Base-by-base conservation (phyloP, 2,329 filamentous ascomycete species). In the Pseudocercospora vitis region DNA sequence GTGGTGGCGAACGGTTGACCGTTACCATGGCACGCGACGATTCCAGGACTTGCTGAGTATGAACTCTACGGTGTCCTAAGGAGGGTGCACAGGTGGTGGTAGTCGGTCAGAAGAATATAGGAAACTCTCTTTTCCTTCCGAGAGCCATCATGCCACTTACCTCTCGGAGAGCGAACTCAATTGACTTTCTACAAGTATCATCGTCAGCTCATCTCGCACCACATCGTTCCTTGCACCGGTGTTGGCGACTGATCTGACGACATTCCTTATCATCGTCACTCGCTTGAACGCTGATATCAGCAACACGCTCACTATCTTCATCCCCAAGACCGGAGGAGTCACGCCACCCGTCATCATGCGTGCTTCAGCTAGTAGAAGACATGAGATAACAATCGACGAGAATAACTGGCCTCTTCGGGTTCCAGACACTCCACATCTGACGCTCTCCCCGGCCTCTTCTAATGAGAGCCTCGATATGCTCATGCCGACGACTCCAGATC, bases 301-400 rank as follows among this genome's bases (percentile, higher is more conserved):
- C 19, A 23, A 3, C 45, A 33, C 29, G 29, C 28, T 21, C 7
- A 9, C 26, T 48, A 9, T 23, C 46, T 12, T n/a, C 18, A 48
- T n/a, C n/a, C 8, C 46, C 23, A 37, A 32, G 12, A 28, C 16
- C 28, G 26, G 8, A 7, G 16, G 9, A 29, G n/a, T n/a, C n/a
- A n/a, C n/a, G n/a, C n/a, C n/a, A n/a, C n/a, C 16, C 12, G 24
- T 35, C 44, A 39, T 42, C 29, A 52, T 19, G n/a, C n/a, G n/a
- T n/a, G n/a, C n/a, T n/a, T n/a, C n/a, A n/a, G n/a, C n/a, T n/a
- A n/a, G n/a, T n/a, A 52, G 53, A 49, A 48, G 56, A 16, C 37
- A 57, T 48, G 56, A 51, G 7, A 37, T 58, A 28, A 55, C 53
- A 19, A 50, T 59, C 52, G 56, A 59, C 21, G 56, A 53, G 11